These are phyloP conservation scores for Backusella circina DNA, from an alignment of 192 early-diverging fungal species.

Conservation along the genomic window DNA sequence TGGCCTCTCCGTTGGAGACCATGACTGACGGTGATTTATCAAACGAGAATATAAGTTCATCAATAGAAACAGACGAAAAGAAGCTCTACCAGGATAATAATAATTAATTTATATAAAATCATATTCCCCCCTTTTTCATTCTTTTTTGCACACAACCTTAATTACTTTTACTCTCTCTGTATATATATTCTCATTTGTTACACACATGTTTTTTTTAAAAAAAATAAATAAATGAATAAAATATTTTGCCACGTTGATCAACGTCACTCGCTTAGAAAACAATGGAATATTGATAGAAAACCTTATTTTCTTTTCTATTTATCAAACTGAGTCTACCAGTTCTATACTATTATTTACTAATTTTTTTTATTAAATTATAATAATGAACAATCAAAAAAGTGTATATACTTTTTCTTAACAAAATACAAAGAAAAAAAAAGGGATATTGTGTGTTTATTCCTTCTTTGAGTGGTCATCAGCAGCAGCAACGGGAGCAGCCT, in stretches of 20 bases:
- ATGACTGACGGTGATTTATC: neutral
- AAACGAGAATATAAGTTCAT: neutral
- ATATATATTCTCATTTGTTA: neutral
- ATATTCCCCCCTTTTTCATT: neutral
- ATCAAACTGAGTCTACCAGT: neutral
- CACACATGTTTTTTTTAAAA: neutral
- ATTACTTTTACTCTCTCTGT: too few relatives aligned
- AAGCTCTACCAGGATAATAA: neutral
- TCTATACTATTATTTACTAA: neutral
- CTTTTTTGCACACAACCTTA: too few relatives aligned
- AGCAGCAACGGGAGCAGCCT: slow-evolving; percentile 8
- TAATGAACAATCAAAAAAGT: neutral
- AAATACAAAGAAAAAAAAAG: neutral
- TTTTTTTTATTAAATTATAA: neutral
- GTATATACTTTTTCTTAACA: neutral
- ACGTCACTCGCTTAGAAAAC: neutral
- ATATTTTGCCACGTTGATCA: neutral
- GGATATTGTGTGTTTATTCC: neutral
- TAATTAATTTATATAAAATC: neutral
- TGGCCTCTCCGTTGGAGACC: neutral
- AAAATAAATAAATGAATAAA: neutral
- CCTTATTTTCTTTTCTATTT: neutral
- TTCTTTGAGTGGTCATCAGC: slow-evolving; percentile 10
- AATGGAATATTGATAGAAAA: neutral
- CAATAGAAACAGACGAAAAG: neutral